Percentiles rank a stretch among this genome's conserved stretches.
These are phyloP conservation scores for Verticillium nonalfalfae DNA, from an alignment of 2,329 filamentous ascomycete species.

Conservation along the genomic window DNA sequence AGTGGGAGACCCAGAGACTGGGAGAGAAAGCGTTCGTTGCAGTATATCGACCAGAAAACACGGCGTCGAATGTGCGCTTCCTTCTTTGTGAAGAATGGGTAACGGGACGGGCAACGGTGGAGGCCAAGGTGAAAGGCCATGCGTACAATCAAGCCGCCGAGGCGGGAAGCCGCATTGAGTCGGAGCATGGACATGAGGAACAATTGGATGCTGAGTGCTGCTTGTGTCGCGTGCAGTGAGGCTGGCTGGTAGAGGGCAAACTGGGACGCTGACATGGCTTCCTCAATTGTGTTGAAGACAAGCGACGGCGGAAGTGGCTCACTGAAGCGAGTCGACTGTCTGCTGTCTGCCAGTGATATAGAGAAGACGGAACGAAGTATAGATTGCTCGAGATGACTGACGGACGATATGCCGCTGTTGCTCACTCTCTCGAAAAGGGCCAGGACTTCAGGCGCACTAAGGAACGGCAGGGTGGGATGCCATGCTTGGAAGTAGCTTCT, in stretches of 20 bases:
- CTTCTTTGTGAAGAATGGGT: conserved; percentile 37
- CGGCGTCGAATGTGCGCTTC: conserved; percentile 42
- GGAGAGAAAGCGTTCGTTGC: conserved; percentile 46
- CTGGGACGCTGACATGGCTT: conserved; percentile 42
- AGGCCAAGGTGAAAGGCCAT: conserved; percentile 51
- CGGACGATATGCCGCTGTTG: conserved; percentile 18
- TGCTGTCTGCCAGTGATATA: conserved; percentile 45
- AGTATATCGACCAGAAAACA: conserved; percentile 52
- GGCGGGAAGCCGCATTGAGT: conserved; percentile 48
- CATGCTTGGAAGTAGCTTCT: conserved; percentile 50
- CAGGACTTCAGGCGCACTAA: conserved; percentile 46
- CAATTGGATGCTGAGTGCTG: conserved; percentile 44
- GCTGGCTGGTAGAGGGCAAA: conserved; percentile 38
- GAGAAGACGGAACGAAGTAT: conserved; percentile 44
- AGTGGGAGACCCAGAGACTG: conserved; percentile 50
- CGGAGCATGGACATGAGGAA: conserved; percentile 50
- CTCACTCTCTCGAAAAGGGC: conserved; percentile 35
- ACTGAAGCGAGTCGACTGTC: conserved; percentile 26
- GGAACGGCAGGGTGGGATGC: conserved; percentile 50
- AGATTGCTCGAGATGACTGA: conserved; percentile 28
- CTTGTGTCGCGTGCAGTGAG: conserved; percentile 39
- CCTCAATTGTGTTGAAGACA: conserved; percentile 40
- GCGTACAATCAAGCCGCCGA: conserved; percentile 47
- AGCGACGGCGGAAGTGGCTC: conserved; percentile 31
- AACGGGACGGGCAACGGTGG: conserved; percentile 50